Conservation (phyloP, 106 monocot genomes). For the Apostasia ramifera region DNA sequence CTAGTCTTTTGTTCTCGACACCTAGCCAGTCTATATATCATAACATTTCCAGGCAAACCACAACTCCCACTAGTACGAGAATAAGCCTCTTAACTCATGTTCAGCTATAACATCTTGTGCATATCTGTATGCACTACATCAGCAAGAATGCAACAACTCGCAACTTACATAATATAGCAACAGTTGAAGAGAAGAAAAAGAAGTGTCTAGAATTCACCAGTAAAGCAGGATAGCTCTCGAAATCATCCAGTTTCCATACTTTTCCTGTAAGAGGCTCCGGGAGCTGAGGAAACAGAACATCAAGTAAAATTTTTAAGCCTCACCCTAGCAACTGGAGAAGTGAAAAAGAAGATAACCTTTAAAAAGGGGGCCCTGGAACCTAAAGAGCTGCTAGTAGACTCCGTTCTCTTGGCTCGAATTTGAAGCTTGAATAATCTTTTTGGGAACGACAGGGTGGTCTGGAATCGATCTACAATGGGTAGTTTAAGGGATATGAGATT, state of each 20-base stretch:
- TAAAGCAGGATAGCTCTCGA: constrained; percentile 72
- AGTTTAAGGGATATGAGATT: constrained; percentile 1
- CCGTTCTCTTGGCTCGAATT: constrained; percentile 59
- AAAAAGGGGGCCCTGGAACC: constrained; percentile 82
- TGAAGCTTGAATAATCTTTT: constrained; percentile 10
- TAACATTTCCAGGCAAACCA: too few species aligned
- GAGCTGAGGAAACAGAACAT: constrained; percentile 34
- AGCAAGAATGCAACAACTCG: too few species aligned
- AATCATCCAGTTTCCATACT: constrained; percentile 80
- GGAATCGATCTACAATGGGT: neutral
- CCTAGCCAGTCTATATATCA: too few species aligned
- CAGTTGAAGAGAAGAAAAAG: neutral
- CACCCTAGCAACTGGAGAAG: neutral
- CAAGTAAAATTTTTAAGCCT: neutral
- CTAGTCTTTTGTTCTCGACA: too few species aligned
- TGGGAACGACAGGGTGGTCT: neutral
- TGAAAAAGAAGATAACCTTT: constrained; percentile 36
- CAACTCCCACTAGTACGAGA: too few species aligned
- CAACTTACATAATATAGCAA: neutral
- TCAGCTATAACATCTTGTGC: too few species aligned
- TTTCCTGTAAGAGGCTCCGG: constrained; percentile 88
- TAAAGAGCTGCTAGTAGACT: constrained; percentile 45
- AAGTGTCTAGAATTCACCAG: constrained; percentile 32
- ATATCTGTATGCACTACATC: too few species aligned
- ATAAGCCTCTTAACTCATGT: too few species aligned